Percentiles rank a stretch among this genome's conserved stretches.
These are phyloP conservation scores for Stygiomarasmius scandens DNA, from an alignment of 1,284 basidiomycete species.

Conservation along the genomic window DNA sequence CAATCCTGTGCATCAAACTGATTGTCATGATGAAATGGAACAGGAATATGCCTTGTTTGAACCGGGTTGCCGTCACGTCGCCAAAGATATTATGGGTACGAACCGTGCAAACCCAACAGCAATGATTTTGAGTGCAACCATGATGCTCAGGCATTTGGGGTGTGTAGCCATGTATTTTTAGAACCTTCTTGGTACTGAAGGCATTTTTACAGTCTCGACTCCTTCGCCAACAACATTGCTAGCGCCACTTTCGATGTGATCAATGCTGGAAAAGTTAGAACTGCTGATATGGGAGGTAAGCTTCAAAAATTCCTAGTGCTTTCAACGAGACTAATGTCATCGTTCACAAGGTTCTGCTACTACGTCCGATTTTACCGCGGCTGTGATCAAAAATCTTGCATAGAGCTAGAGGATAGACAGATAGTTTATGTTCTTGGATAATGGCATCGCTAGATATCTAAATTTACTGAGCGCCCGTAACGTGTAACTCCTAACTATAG, in stretches of 20 bases:
- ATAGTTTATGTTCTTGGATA: conserved; percentile 20
- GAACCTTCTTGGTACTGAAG: conserved; percentile 10
- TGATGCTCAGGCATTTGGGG: conserved; percentile 99
- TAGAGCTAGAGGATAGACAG: conserved; percentile 18
- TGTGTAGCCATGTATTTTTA: conserved; percentile 34
- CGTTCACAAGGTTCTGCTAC: conserved; percentile 69
- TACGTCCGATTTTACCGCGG: conserved; percentile 91
- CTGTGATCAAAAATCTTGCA: conserved; percentile 75
- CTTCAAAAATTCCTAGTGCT: conserved; percentile 19
- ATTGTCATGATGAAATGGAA: neutral
- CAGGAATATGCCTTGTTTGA: conserved; percentile 98
- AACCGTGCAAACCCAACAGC: conserved; percentile 98
- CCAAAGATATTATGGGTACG: conserved; percentile 96
- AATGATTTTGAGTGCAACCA: conserved; percentile 96
- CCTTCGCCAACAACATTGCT: conserved; percentile 95
- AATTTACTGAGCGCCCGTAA: too few species aligned
- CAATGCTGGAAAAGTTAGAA: conserved; percentile 86
- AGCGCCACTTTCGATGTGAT: conserved; percentile 94
- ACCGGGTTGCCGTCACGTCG: conserved; percentile 98
- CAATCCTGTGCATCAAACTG: neutral
- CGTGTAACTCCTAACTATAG: too few species aligned
- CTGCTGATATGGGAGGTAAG: conserved; percentile 94
- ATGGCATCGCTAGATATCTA: conserved; percentile 9
- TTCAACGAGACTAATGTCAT: neutral
- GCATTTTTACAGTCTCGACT: conserved; percentile 69